A percentile compares a stretch with the other conserved stretches of the same genome.
Conservation (phyloP, 148 eudicot species). For the Heliosperma pusillum region DNA sequence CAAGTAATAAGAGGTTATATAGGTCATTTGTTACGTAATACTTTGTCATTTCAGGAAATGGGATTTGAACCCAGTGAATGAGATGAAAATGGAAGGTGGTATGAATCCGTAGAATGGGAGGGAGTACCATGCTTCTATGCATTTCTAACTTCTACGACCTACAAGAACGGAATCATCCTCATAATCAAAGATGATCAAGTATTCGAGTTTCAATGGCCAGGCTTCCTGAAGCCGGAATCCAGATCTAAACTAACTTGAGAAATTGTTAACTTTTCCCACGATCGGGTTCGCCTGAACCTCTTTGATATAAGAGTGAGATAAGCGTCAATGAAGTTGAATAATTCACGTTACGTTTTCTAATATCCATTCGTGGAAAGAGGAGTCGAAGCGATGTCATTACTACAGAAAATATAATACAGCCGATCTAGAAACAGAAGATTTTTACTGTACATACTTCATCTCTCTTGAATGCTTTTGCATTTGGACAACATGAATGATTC, state of each 20-base stretch:
- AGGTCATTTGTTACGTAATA: too few relatives aligned
- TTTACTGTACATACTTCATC: constrained; percentile 57
- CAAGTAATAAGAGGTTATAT: too few relatives aligned
- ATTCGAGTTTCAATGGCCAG: not conserved
- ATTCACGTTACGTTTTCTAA: not conserved
- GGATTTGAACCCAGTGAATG: too few relatives aligned
- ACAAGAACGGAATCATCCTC: not conserved
- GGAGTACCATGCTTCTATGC: not conserved
- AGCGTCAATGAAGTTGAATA: not conserved
- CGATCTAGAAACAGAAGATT: too few relatives aligned
- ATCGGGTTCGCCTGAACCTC: not conserved
- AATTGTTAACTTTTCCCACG: not conserved
- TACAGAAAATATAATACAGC: not conserved
- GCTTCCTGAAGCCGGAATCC: too few relatives aligned
- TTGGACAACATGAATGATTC: constrained; percentile 91
- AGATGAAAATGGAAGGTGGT: too few relatives aligned
- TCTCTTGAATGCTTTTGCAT: constrained; percentile 93
- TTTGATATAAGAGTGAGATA: not conserved
- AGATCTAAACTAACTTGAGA: not conserved
- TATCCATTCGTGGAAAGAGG: not conserved
- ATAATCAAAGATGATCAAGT: too few relatives aligned
- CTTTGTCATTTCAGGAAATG: too few relatives aligned
- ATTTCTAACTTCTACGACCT: not conserved
- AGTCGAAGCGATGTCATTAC: not conserved
- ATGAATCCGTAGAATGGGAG: too few relatives aligned